Base-by-base conservation (phyloP, 1,139 yeast species). In the Dujonia santamariae region DNA sequence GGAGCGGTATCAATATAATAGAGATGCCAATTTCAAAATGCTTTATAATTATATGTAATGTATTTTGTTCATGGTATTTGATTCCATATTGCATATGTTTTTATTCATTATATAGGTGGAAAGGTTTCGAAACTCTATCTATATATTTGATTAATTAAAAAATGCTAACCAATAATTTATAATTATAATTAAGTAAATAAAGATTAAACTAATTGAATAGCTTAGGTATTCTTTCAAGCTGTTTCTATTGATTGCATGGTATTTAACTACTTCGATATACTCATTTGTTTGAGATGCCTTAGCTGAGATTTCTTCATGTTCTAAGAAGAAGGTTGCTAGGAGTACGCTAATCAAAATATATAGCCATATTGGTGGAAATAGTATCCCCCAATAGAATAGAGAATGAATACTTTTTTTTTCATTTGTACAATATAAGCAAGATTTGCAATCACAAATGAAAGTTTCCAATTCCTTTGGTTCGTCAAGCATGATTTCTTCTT, bases 341-440 rank as follows among this genome's bases (percentile, higher is more conserved):
- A 27, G 19, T 34, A 37, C 3, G 38, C 2, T 3, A 48, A 31
- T 3, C 36, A 32, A 2, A 30, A 28, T 4, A 45, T 26, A 19
- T 38, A 51, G 2, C 64, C 64, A 59, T 2, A 51, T 9, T 0
- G 46, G 28, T 3, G 67, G 66, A 18, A 50, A 37, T 2, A 51
- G 3, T 0, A 50, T 11, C 0, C 63, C 63, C 36, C 42, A 38
- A 23, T 44, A 28, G 13, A 56, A 31, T 3, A 39, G 36, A 4
- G 23, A 19, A 7, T 7, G 11, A 7, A 22, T 3, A 5, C 11
- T 13, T 12, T 14, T 4, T 11, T 17, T 25, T 8, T 30, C 29
- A 3, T 26, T 23, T 9, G 22, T 29, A 23, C 32, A 43, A n/a
- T 27, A 23, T 27, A 31, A 34, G 35, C 59, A 55, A 4, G 45